Evolutionary conservation across 495 filamentous ascomycete species (phyloP).

Genomic region (Glarea lozoyensis): DNA sequence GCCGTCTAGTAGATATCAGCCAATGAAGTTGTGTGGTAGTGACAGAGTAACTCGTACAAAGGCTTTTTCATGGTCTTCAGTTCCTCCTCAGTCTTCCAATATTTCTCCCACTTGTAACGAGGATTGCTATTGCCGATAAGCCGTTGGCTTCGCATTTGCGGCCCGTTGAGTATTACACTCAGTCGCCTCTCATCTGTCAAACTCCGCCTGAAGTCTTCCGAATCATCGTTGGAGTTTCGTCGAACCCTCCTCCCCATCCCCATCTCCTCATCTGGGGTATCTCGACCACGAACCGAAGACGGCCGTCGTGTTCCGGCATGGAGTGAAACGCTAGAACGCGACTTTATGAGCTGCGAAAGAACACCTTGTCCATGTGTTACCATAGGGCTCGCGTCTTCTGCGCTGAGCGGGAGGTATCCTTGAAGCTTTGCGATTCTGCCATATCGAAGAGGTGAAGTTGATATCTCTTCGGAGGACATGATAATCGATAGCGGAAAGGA

Average conservation of each 20-base stretch:
- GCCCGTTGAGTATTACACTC: conserved; percentile 48
- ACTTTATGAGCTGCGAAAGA: conserved; percentile 30
- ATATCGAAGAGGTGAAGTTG: conserved; percentile 13
- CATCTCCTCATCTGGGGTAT: conserved; percentile 5
- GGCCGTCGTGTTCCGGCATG: conserved; percentile 3
- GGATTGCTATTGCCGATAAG: conserved; percentile 72
- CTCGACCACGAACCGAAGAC: conserved; percentile 8
- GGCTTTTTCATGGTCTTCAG: conserved; percentile 55
- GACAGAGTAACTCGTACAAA: conserved; percentile 32
- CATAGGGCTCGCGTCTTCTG: conserved; percentile 18
- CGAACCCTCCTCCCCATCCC: background rate
- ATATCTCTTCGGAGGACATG: conserved; percentile 1
- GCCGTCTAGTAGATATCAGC: conserved; percentile 34
- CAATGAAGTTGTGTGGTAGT: background rate
- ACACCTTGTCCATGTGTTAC: conserved; percentile 24
- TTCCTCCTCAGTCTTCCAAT: conserved; percentile 62
- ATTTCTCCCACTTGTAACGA: conserved; percentile 64
- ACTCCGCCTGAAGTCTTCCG: conserved; percentile 15
- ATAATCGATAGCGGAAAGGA: too few relatives aligned
- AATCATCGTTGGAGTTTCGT: conserved; percentile 13
- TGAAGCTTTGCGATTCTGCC: conserved; percentile 15
- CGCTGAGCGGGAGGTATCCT: conserved; percentile 15
- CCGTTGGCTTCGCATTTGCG: conserved; percentile 67
- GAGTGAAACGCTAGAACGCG: conserved; percentile 22
- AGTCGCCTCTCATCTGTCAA: conserved; percentile 37